Conservation (phyloP, 805 yeast species). For the Pichia sporocuriosa region DNA sequence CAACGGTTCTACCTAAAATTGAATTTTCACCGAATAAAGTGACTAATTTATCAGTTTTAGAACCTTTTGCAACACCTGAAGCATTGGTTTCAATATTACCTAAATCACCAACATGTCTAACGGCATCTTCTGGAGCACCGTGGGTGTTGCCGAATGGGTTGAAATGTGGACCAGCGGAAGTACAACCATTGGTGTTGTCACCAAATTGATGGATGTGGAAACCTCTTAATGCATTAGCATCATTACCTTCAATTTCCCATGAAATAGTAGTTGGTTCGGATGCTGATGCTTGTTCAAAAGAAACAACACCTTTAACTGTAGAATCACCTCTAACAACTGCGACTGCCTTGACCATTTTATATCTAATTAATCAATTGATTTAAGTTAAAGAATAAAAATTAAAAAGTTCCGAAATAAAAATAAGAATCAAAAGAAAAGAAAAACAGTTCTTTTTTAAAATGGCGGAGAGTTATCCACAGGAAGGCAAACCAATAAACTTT, state of each 20-base stretch:
- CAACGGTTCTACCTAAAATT: slow-evolving; percentile 91
- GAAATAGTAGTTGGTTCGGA: slow-evolving; percentile 76
- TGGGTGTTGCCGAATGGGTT: slow-evolving; percentile 85
- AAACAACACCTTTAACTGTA: slow-evolving; percentile 78
- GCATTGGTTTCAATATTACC: slow-evolving; percentile 91
- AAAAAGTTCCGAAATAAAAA: too few relatives aligned
- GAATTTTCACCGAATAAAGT: slow-evolving; percentile 83
- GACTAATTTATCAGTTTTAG: slow-evolving; percentile 68
- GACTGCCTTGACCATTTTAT: slow-evolving; percentile 38
- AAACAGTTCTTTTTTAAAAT: too few relatives aligned
- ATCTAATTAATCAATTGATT: not conserved
- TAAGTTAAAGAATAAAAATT: not conserved
- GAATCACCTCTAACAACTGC: slow-evolving; percentile 97
- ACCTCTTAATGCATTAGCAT: slow-evolving; percentile 83
- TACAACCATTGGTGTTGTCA: slow-evolving; percentile 98
- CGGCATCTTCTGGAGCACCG: slow-evolving; percentile 83
- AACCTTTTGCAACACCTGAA: slow-evolving; percentile 85
- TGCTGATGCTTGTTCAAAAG: slow-evolving; percentile 79
- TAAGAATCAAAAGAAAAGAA: too few relatives aligned
- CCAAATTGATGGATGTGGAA: slow-evolving; percentile 98
- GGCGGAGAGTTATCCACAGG: too few relatives aligned
- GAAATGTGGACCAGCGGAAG: slow-evolving; percentile 97
- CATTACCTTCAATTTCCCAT: slow-evolving; percentile 87
- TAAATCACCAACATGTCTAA: slow-evolving; percentile 90
- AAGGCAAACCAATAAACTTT: too few relatives aligned